Evolutionary conservation across 2,329 filamentous ascomycete species (phyloP), one percentile per base, ranked within the genome.

Genomic region (Aspergillus spinulosporus): DNA sequence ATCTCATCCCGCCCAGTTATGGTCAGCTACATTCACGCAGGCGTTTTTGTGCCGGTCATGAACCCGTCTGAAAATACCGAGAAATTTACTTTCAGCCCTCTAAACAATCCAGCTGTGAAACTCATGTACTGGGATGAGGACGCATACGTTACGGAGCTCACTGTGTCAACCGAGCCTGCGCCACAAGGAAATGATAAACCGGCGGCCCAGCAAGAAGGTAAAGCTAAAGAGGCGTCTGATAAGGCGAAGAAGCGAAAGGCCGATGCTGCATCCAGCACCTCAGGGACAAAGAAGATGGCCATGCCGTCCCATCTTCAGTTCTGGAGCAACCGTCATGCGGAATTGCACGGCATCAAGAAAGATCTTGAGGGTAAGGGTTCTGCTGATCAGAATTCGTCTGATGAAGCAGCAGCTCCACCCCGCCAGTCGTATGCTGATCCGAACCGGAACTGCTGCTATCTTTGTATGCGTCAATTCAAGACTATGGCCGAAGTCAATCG

Each of bases 101-200:
- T 90, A 1, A 85, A 84, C 62, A 92, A 92, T 64, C 80, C 86
- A 1, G 77, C 81, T 0, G 73, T 89, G 56, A 84, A 85, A 58
- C 80, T 92, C 42, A 86, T 86, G 66, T 93, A 93, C 70, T 90
- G 89, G 82, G 89, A 92, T 65, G 81, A 86, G 50, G 83, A 86
- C 26, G 87, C 86, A 1, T 93, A 90, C 65, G 86, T 85, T 1
- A 89, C 81, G 44, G 84, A 88, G 63, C 76, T 84, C 37, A 73
- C 83, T 1, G 78, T 90, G 3, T 82, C 84, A n/a, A 70, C 77
- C 14, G 77, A 81, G 11, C 74, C 79, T 0, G 74, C 77, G 29
- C 14, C 45, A 11, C 55, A 52, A 37, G 21, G 21, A 51, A 21
- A 21, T 5, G 61, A 65, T 8, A 66, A 64, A 48, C 11, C 60